phyloP scores from a whole-genome alignment of 371 early-diverging fungal species.

The Syncephalis plumigaleata region DNA sequence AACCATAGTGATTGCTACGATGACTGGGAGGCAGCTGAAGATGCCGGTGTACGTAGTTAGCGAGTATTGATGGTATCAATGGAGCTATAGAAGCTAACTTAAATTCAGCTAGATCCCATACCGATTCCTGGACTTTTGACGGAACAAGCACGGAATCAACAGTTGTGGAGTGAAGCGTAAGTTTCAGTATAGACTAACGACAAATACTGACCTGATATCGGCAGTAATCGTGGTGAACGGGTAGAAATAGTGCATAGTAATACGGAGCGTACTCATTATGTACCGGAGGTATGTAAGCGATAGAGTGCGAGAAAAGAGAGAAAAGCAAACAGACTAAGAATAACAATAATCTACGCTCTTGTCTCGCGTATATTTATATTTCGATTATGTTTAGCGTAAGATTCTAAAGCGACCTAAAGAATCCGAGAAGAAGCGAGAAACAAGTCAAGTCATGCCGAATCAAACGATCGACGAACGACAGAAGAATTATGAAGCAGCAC shows the following conservation, averaged over 20 bases:
- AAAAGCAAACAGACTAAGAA: too few species aligned
- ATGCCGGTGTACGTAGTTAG: not conserved
- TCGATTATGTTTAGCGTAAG: too few species aligned
- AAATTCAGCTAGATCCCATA: not conserved
- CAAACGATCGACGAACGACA: not conserved
- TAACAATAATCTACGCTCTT: too few species aligned
- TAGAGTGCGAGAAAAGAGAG: too few species aligned
- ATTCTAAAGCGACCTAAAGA: too few species aligned
- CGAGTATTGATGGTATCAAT: too few species aligned
- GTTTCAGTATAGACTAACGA: not conserved
- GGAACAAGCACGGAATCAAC: not conserved
- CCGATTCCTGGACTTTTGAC: not conserved
- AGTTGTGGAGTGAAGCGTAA: not conserved
- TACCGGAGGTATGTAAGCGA: not conserved
- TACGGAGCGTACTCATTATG: not conserved
- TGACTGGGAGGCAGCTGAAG: slow-evolving; percentile 1
- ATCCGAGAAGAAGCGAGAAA: too few species aligned
- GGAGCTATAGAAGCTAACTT: not conserved
- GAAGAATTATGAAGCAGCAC: not conserved
- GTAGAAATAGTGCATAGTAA: not conserved
- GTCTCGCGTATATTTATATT: too few species aligned
- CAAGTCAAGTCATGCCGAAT: too few species aligned
- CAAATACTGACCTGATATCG: not conserved
- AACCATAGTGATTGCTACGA: not conserved
- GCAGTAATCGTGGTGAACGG: not conserved